Conservation (phyloP, 2,329 filamentous ascomycete genomes). For the Acrodontium crateriforme region DNA sequence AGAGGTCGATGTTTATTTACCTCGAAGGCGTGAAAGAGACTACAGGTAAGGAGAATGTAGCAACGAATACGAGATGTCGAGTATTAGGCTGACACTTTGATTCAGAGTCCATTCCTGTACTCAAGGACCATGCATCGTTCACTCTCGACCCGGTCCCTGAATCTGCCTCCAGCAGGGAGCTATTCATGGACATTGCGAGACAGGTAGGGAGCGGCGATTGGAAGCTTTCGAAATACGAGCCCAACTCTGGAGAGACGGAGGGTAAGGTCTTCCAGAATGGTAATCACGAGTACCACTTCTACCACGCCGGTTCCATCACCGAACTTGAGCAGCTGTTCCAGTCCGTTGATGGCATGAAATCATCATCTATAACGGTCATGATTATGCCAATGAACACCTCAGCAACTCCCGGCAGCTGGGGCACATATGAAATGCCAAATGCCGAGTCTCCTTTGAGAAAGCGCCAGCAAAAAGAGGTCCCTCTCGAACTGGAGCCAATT, state of each 20-base stretch:
- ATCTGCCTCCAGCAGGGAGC: constrained; percentile 9
- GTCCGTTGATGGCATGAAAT: not conserved
- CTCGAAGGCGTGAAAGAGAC: constrained; percentile 12
- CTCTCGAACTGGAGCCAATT: constrained; percentile 7
- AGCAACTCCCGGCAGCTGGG: constrained; percentile 13
- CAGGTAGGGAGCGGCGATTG: too few relatives aligned
- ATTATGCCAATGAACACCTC: constrained; percentile 4
- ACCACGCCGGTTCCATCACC: constrained; percentile 7
- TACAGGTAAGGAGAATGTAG: constrained; percentile 11
- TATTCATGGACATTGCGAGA: constrained; percentile 20
- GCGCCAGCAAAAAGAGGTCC: constrained; percentile 12
- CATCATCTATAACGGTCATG: constrained; percentile 1
- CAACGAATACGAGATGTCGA: too few relatives aligned
- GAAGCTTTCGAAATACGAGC: too few relatives aligned
- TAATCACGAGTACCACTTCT: too few relatives aligned
- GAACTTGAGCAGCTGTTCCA: constrained; percentile 1
- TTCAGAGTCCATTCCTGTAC: too few relatives aligned
- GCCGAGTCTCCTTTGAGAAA: constrained; percentile 12
- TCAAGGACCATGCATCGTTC: constrained; percentile 10
- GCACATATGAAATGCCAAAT: constrained; percentile 18
- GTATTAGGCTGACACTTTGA: constrained; percentile 3
- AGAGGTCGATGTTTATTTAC: constrained; percentile 12
- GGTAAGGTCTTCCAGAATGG: too few relatives aligned
- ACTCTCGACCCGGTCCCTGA: constrained; percentile 15
- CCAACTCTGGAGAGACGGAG: too few relatives aligned